Evolutionary conservation across 2,329 filamentous ascomycete species (phyloP).

Genomic region (Spiromastix sp.): DNA sequence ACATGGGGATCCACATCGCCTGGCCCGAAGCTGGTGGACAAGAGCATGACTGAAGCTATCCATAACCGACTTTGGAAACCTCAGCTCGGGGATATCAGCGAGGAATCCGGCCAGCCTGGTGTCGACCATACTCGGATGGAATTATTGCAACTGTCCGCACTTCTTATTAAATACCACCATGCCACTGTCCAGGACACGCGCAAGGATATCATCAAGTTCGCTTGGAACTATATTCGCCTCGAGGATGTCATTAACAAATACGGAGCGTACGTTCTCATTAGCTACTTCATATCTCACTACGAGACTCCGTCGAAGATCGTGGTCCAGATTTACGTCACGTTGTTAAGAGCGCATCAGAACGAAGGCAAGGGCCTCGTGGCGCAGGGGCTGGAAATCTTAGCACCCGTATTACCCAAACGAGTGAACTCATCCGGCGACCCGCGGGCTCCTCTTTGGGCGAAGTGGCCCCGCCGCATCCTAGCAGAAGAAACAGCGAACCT

Average conservation of each 20-base stretch:
- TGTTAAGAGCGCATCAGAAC: slow-evolving; percentile 87
- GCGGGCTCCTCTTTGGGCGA: slow-evolving; percentile 73
- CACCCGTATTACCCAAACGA: slow-evolving; percentile 83
- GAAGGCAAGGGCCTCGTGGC: slow-evolving; percentile 87
- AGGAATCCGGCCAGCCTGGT: slow-evolving; percentile 73
- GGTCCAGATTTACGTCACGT: slow-evolving; percentile 83
- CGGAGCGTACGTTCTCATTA: slow-evolving; percentile 91
- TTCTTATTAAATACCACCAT: slow-evolving; percentile 92
- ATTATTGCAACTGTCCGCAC: slow-evolving; percentile 82
- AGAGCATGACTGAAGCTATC: slow-evolving; percentile 76
- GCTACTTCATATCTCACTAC: slow-evolving; percentile 94
- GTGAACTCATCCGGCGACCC: slow-evolving; percentile 51
- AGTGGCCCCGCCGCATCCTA: slow-evolving; percentile 79
- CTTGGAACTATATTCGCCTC: slow-evolving; percentile 96
- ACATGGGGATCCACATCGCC: slow-evolving; percentile 54
- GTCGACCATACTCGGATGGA: slow-evolving; percentile 97
- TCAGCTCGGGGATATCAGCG: slow-evolving; percentile 67
- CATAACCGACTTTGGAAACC: slow-evolving; percentile 91
- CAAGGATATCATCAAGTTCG: slow-evolving; percentile 98
- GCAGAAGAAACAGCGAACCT: slow-evolving; percentile 91
- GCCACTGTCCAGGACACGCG: slow-evolving; percentile 78
- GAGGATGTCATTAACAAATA: slow-evolving; percentile 99
- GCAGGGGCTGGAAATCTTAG: slow-evolving; percentile 86
- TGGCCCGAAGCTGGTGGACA: slow-evolving; percentile 69
- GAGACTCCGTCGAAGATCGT: slow-evolving; percentile 96